Conservation (phyloP, 768 basidiomycete genomes). For the Hortiboletus campestris region DNA sequence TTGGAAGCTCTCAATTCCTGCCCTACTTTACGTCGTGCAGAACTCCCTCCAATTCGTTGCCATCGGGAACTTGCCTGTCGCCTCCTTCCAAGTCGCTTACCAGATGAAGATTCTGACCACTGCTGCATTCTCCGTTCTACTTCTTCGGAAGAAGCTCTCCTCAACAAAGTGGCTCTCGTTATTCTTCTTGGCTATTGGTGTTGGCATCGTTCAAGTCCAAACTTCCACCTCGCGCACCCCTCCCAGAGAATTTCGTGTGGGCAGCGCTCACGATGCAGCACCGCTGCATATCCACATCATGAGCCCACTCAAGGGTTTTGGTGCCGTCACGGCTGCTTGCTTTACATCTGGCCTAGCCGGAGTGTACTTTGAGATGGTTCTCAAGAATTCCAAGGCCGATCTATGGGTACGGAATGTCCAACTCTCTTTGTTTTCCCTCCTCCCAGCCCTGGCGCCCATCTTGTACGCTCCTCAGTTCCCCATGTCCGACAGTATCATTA, state of each 20-base stretch:
- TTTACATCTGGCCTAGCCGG: conserved; percentile 89
- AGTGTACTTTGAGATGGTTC: conserved; percentile 93
- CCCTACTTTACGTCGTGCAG: conserved; percentile 92
- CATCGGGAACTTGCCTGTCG: conserved; percentile 90
- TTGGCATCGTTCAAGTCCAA: conserved; percentile 94
- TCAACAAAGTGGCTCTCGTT: conserved; percentile 84
- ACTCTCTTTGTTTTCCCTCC: conserved; percentile 83
- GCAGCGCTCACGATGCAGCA: conserved; percentile 66
- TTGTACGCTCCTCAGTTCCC: conserved; percentile 49
- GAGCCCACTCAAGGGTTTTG: conserved; percentile 79
- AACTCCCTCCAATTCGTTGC: conserved; percentile 98
- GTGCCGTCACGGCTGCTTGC: conserved; percentile 82
- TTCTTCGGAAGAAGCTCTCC: conserved; percentile 74
- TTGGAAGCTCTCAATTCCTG: conserved; percentile 98
- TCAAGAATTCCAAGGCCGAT: conserved; percentile 80
- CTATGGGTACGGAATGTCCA: conserved; percentile 92
- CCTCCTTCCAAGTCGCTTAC: conserved; percentile 96
- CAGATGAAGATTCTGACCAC: conserved; percentile 99
- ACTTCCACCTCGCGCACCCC: conserved; percentile 40
- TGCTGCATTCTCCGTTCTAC: conserved; percentile 83
- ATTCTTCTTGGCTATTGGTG: conserved; percentile 86
- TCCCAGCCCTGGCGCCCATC: conserved; percentile 85
- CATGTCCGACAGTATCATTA: conserved; percentile 48
- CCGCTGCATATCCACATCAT: conserved; percentile 66
- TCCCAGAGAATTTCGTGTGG: conserved; percentile 45